phyloP scores from a whole-genome alignment of 371 early-diverging fungal species.

The Rhizomucor miehei region DNA sequence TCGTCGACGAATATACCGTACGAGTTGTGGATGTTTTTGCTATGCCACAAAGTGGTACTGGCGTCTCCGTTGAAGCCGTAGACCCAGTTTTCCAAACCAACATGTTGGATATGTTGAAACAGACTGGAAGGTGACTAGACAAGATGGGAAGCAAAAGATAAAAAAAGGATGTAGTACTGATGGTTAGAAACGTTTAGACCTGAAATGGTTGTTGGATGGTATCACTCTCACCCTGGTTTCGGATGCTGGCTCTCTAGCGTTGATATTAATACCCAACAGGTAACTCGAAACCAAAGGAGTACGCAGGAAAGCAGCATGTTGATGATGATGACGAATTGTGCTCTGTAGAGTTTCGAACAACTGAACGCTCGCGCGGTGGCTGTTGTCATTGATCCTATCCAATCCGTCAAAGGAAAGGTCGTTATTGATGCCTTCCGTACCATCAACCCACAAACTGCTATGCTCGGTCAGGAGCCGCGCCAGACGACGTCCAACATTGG shows the following conservation, averaged over 20 bases:
- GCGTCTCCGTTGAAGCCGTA: constrained; percentile 99
- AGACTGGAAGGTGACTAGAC: constrained; percentile 86
- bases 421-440: constrained; percentile 99
- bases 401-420: constrained; percentile 99
- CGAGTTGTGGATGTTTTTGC: constrained; percentile 99
- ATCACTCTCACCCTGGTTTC: constrained; percentile 99
- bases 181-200: constrained; percentile 60
- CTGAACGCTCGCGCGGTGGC: constrained; percentile 98
- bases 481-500: constrained; percentile 99
- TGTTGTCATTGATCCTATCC: constrained; percentile 99
- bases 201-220: constrained; percentile 99
- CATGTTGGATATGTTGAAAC: constrained; percentile 99
- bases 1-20: constrained; percentile 99
- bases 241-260: constrained; percentile 99
- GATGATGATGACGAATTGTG: not conserved
- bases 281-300: constrained; percentile 23
- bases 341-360: constrained; percentile 86
- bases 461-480: constrained; percentile 96
- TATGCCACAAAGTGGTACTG: constrained; percentile 99
- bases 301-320: not conserved
- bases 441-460: constrained; percentile 89
- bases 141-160: not conserved
- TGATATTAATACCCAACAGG: constrained; percentile 99
- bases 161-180: not conserved
- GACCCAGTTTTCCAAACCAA: constrained; percentile 99